phyloP scores from a whole-genome alignment of 2,329 filamentous ascomycete genomes.

The Aspergillus neoniger region DNA sequence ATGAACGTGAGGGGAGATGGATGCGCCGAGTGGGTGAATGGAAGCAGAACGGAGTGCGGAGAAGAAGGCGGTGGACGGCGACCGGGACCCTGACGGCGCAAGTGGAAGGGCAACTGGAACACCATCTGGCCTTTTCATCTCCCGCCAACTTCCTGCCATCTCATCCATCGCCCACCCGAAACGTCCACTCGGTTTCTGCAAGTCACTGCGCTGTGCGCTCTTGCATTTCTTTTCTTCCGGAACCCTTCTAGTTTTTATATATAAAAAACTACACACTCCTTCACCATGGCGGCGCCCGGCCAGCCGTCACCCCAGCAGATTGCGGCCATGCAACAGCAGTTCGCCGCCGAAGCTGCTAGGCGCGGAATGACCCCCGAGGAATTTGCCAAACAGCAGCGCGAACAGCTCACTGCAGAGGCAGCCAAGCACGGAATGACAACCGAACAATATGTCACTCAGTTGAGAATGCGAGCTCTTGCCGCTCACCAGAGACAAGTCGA shows the following conservation, averaged over 20 bases:
- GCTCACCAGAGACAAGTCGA: slow-evolving; percentile 43
- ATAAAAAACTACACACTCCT: neutral
- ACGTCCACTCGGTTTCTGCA: neutral
- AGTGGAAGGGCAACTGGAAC: neutral
- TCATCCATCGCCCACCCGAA: neutral
- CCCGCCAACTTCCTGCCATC: slow-evolving; percentile 11
- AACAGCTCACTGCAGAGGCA: slow-evolving; percentile 49
- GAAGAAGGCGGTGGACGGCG: slow-evolving; percentile 21
- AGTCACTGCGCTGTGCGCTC: neutral
- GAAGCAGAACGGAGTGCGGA: slow-evolving; percentile 5
- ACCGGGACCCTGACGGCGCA: neutral
- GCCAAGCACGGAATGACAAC: slow-evolving; percentile 56
- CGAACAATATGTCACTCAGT: slow-evolving; percentile 50
- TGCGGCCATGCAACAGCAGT: slow-evolving; percentile 75
- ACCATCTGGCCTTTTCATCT: slow-evolving; percentile 26
- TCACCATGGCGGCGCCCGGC: slow-evolving; percentile 41
- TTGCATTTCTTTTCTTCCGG: neutral
- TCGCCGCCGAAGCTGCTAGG: slow-evolving; percentile 79
- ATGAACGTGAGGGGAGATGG: neutral
- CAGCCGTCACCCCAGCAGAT: slow-evolving; percentile 80
- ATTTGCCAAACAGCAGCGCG: slow-evolving; percentile 67
- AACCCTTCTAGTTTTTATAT: neutral
- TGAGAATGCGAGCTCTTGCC: slow-evolving; percentile 51
- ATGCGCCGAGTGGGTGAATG: neutral
- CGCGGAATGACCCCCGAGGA: slow-evolving; percentile 81